These are phyloP conservation scores for Trypanosoma brucei DNA, from an alignment of 208 protist genomes.

Conservation along the genomic window DNA sequence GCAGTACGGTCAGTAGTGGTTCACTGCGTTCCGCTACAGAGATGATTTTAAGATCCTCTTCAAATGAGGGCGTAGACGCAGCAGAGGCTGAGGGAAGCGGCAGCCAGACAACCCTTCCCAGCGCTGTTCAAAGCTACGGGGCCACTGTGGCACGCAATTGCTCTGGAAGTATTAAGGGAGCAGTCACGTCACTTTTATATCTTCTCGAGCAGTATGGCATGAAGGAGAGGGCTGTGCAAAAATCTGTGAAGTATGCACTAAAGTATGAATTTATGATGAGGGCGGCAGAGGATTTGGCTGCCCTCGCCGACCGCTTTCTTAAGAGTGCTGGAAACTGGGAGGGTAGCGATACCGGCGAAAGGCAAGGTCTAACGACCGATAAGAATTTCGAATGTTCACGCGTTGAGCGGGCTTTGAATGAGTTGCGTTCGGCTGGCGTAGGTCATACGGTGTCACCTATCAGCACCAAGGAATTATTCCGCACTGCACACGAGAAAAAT, in stretches of 20 bases:
- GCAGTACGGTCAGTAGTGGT: background rate
- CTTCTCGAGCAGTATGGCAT: slow-evolving; percentile 42
- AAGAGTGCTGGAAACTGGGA: background rate
- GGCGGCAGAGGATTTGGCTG: slow-evolving; percentile 53
- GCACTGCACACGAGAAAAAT: slow-evolving; percentile 8
- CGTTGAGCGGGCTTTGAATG: background rate
- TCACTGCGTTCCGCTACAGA: slow-evolving; percentile 33
- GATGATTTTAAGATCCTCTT: slow-evolving; percentile 22
- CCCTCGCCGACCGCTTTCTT: slow-evolving; percentile 36
- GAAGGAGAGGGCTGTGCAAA: slow-evolving; percentile 13
- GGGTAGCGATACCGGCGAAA: background rate
- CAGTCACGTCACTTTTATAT: slow-evolving; percentile 47
- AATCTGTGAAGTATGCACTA: slow-evolving; percentile 66
- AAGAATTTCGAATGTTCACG: background rate
- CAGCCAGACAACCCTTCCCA: slow-evolving; percentile 14
- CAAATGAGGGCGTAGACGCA: background rate
- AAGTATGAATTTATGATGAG: slow-evolving; percentile 66
- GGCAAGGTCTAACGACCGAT: background rate
- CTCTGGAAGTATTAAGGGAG: slow-evolving; percentile 53
- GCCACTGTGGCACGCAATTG: slow-evolving; percentile 26
- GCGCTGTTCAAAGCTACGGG: slow-evolving; percentile 25
- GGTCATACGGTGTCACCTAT: slow-evolving; percentile 19
- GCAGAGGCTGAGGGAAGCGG: background rate
- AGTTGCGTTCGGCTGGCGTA: slow-evolving; percentile 1
- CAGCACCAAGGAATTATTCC: slow-evolving; percentile 23